A percentile compares a stretch with the other conserved stretches of the same genome.
Evolutionary conservation across 2,329 filamentous ascomycete genomes (phyloP).

Genomic region (Chrysoporthe puriensis): DNA sequence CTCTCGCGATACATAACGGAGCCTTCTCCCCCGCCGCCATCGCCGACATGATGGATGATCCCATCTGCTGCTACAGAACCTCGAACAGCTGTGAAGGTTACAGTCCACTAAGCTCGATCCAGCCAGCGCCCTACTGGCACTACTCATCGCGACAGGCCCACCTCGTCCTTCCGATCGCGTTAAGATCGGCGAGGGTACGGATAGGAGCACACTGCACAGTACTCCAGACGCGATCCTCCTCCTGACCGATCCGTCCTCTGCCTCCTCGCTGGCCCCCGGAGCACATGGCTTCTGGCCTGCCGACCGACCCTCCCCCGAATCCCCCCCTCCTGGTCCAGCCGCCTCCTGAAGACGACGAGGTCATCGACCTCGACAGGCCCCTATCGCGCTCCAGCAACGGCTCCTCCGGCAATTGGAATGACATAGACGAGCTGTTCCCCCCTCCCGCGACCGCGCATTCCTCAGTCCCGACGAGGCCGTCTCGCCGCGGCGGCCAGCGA

Average conservation of each 20-base stretch:
- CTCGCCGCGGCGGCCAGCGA: constrained; percentile 34
- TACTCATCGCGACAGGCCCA: constrained; percentile 14
- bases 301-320: constrained; percentile 64
- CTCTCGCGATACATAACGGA: background rate
- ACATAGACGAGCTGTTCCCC: constrained; percentile 25
- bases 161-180: constrained; percentile 18
- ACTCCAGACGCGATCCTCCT: background rate
- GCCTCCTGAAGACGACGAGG: constrained; percentile 47
- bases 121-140: constrained; percentile 7
- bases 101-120: constrained; percentile 13
- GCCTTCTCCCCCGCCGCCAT: background rate
- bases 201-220: background rate
- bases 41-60: background rate
- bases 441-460: constrained; percentile 32
- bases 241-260: background rate
- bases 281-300: constrained; percentile 62
- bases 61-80: constrained; percentile 3
- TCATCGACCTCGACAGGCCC: constrained; percentile 34
- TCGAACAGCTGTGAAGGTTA: constrained; percentile 1
- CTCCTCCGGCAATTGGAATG: constrained; percentile 29
- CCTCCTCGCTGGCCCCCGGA: constrained; percentile 15
- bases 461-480: constrained; percentile 33
- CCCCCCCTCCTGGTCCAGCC: constrained; percentile 54
- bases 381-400: constrained; percentile 31
- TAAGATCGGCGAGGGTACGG: constrained; percentile 13